A percentile compares a stretch with the other conserved stretches of the same genome.
Evolutionary conservation across 2,329 filamentous ascomycete species (phyloP).

Genomic region (Paraconiothyrium brasiliense): DNA sequence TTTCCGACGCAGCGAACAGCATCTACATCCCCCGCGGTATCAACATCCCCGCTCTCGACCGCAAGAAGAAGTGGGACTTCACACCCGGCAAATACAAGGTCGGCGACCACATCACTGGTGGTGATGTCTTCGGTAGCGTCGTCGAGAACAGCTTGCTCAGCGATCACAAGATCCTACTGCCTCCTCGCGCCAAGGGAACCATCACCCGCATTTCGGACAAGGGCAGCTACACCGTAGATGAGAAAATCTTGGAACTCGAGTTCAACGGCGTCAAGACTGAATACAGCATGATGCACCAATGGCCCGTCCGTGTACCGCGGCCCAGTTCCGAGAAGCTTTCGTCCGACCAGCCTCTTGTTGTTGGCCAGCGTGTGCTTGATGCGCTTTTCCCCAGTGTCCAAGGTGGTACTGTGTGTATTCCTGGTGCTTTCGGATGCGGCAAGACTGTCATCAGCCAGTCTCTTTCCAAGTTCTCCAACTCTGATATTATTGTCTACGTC

Average conservation of each 20-base stretch:
- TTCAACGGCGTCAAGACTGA: conserved; percentile 96
- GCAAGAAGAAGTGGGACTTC: conserved; percentile 95
- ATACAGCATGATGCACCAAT: conserved; percentile 98
- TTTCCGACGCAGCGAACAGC: conserved; percentile 78
- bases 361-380: conserved; percentile 95
- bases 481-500: conserved; percentile 98
- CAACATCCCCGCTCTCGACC: conserved; percentile 84
- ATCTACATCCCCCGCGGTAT: conserved; percentile 99
- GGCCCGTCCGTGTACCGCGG: conserved; percentile 96
- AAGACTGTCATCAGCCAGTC: conserved; percentile 99
- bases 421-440: conserved; percentile 96
- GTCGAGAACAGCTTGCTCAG: conserved; percentile 95
- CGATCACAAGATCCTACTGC: conserved; percentile 92
- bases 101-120: conserved; percentile 95
- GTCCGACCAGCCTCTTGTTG: conserved; percentile 89
- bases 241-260: conserved; percentile 94
- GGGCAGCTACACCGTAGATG: conserved; percentile 91
- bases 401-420: conserved; percentile 97
- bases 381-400: conserved; percentile 96
- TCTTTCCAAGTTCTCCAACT: conserved; percentile 99
- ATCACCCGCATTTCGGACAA: conserved; percentile 91
- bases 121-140: conserved; percentile 94
- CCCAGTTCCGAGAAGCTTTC: conserved; percentile 92
- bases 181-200: conserved; percentile 86
- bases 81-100: conserved; percentile 86